phyloP scores from a whole-genome alignment of 2,329 filamentous ascomycete species.

The Colletotrichum endophyticum region DNA sequence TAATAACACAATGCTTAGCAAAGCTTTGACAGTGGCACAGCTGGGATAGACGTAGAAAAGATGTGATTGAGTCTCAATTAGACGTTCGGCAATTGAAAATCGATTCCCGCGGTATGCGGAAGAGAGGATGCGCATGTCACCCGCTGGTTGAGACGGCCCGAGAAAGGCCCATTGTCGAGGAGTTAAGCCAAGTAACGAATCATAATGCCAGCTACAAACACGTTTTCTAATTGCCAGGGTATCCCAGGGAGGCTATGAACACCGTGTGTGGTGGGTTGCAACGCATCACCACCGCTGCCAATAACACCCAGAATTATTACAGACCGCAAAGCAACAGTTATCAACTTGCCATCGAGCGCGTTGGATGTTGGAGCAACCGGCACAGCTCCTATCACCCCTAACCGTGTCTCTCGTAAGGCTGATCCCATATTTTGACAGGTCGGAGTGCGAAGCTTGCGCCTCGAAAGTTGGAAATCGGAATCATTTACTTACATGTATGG shows the following conservation, averaged over 20 bases:
- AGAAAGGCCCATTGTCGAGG: background rate
- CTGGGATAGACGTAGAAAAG: background rate
- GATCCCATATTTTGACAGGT: background rate
- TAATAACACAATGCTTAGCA: background rate
- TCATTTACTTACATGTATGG: too few species aligned
- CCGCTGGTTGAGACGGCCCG: background rate
- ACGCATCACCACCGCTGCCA: background rate
- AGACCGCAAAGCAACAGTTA: background rate
- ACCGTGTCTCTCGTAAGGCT: background rate
- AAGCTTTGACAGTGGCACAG: background rate
- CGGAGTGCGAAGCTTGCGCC: rapidly evolving
- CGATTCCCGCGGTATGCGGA: background rate
- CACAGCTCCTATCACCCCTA: rapidly evolving
- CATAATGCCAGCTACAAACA: background rate
- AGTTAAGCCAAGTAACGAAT: background rate
- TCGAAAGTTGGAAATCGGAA: background rate
- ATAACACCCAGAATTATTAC: background rate
- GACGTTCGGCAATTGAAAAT: background rate
- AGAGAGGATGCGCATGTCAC: background rate
- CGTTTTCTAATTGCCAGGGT: background rate
- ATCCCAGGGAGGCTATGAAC: background rate
- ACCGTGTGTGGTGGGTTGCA: background rate
- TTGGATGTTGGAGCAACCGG: background rate
- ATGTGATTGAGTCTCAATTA: background rate
- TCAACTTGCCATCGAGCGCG: background rate